Evolutionary conservation across 2,329 filamentous ascomycete species (phyloP).

Genomic region (Fusarium solani-melongenae): DNA sequence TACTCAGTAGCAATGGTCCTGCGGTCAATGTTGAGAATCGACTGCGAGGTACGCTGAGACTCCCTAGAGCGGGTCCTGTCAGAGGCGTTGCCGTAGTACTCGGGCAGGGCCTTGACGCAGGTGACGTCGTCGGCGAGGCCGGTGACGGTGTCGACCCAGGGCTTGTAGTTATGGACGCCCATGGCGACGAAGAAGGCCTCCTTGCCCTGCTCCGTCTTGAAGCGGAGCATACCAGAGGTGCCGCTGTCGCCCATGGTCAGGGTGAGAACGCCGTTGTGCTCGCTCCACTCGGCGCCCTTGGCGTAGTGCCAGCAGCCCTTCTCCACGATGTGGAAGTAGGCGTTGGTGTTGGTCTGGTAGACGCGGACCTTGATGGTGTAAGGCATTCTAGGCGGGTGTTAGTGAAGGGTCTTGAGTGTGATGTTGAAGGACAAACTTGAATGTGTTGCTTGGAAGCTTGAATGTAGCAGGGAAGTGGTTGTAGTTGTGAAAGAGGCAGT

Average conservation of each 20-base stretch:
- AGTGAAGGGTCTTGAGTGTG: background rate
- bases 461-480: background rate
- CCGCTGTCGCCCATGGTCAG: constrained; percentile 34
- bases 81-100: constrained; percentile 28
- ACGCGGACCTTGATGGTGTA: constrained; percentile 37
- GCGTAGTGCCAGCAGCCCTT: constrained; percentile 36
- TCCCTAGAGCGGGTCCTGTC: constrained; percentile 16
- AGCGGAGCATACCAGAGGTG: constrained; percentile 32
- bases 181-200: constrained; percentile 34
- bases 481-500: background rate
- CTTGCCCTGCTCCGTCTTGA: constrained; percentile 34
- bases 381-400: constrained; percentile 23
- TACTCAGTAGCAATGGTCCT: constrained; percentile 27
- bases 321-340: constrained; percentile 33
- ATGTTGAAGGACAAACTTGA: background rate
- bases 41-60: constrained; percentile 25
- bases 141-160: constrained; percentile 32
- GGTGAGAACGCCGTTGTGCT: constrained; percentile 11
- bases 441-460: background rate
- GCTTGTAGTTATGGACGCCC: constrained; percentile 36
- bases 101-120: constrained; percentile 30
- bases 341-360: constrained; percentile 34
- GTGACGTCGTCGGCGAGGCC: constrained; percentile 28
- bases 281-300: constrained; percentile 26
- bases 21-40: constrained; percentile 31